phyloP scores from a whole-genome alignment of 768 basidiomycete species.

The Termitomyces sp. region DNA sequence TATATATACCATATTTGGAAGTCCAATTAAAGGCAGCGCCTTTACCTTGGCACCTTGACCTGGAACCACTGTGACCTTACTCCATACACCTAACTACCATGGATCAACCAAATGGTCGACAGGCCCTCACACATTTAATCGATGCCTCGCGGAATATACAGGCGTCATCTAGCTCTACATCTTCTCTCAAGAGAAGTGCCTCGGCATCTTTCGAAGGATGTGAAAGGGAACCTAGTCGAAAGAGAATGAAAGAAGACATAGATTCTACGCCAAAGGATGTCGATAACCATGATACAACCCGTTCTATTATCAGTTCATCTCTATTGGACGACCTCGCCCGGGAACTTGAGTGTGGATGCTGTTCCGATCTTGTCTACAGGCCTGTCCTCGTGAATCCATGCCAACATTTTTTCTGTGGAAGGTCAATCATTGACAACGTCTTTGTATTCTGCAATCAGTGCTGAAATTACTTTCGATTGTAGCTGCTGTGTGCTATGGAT shows the following conservation, averaged over 20 bases:
- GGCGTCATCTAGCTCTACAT: conserved; percentile 8
- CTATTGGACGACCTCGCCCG: conserved; percentile 62
- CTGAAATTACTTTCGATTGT: conserved; percentile 1
- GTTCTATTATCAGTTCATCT: conserved; percentile 13
- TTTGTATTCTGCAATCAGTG: background rate
- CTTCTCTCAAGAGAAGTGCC: conserved; percentile 53
- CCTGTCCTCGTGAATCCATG: conserved; percentile 82
- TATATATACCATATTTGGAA: conserved; percentile 15
- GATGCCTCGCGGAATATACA: conserved; percentile 14
- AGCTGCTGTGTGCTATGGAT: conserved; percentile 86
- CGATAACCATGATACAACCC: conserved; percentile 5
- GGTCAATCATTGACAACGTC: conserved; percentile 36
- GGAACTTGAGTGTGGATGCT: conserved; percentile 84
- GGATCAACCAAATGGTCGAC: conserved; percentile 9
- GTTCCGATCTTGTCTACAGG: conserved; percentile 74
- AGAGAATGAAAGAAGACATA: conserved; percentile 54
- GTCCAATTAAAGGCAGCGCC: conserved; percentile 19
- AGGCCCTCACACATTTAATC: conserved; percentile 14
- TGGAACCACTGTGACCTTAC: conserved; percentile 15
- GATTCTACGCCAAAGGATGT: conserved; percentile 12
- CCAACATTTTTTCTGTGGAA: conserved; percentile 90
- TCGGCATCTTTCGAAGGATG: conserved; percentile 53
- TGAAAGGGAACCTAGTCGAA: conserved; percentile 44
- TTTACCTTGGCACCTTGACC: conserved; percentile 11
- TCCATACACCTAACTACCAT: conserved; percentile 9